Base-by-base conservation (phyloP, 441 rosid species). In the Flueggea neowawraea region DNA sequence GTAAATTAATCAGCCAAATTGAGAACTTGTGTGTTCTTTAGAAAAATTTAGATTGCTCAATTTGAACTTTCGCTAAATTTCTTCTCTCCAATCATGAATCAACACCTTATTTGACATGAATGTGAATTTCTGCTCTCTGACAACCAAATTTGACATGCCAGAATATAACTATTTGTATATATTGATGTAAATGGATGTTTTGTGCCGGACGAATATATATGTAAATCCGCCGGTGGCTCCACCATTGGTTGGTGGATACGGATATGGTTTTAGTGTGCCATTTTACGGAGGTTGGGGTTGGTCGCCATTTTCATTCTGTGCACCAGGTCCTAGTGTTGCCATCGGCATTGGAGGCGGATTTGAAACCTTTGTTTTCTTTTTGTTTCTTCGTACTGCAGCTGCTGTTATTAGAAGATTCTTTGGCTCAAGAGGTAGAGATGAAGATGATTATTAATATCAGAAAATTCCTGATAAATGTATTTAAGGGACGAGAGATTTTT, bases 291-390 rank as follows among this genome's bases (percentile, higher is more conserved):
- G 94, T 45, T 86, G 89, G 89, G 92, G 89, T 14, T 90, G 97
- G 97, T 93, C 97, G 4, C 97, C 98, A 0, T 93, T 93, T 73
- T 88, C 97, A 10, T 90, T 79, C 80, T 93, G 86, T 57, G 78
- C 90, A 31, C 97, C 96, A 1, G 91, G 95, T 59, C 96, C 98
- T 14, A 71, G 84, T 49, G 80, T 86, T 41, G 98, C 93, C 10
- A 55, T 93, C 11, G 95, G 98, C 47, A 53, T 73, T 10, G 97
- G 98, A 28, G 97, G 92, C 50, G 98, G 98, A 14, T 87, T 90
- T 9, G 98, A 93, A 12, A 58, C 69, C 52, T 15, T 88, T 14
- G 71, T 69, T 54, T 72, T 93, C 51, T 93, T 93, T 78, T 2
- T 93, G 80, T 75, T 90, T 70, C 72, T 88, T 12, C 97, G 98